Base-by-base conservation (phyloP, 2,329 filamentous ascomycete species). In the Aspergillus hiratsukae region DNA sequence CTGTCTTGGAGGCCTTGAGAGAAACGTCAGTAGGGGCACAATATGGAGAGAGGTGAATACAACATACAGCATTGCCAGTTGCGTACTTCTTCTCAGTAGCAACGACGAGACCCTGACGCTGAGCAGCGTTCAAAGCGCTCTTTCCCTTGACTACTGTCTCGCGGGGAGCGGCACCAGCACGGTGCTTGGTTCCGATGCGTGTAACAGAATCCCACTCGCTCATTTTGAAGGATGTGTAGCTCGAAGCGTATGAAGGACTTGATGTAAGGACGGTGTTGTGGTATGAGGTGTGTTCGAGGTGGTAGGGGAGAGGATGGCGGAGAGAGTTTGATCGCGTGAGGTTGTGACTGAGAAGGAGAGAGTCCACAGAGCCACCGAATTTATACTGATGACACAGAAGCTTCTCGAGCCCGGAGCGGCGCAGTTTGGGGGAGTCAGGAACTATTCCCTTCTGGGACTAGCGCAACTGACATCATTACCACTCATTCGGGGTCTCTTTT, bases 91-190 rank as follows among this genome's bases (percentile, higher is more conserved):
- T 99, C 81, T 99, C 93, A 1, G 93, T 96, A 59, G 81, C 82
- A 62, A 96, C 75, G 66, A 95, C 76, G 57, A 83, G 82, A 59
- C 94, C 94, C 59, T 81, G 83, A 61, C 94, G 87, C 77, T 90
- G 86, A 28, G 94, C 94, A 59, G 93, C 93, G 77, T 99, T 99
- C 66, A 99, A 79, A 37, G 91, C 85, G 57, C 80, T 80, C 75
- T 90, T 91, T 72, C 93, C 90, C 74, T 89, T 88, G 73, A 97
- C 83, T 66, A 97, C 92, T 3, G 88, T 95, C 83, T 97, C 91
- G 66, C 90, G 89, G 65, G 84, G 80, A 49, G 76, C 76, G 54
- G 74, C 75, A 66, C 87, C 88, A 64, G 86, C 83, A 69, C 86
- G 86, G 71, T 83, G 84, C 78, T 89, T 93, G 84, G 86, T 90